These are phyloP conservation scores for Myriosclerotinia curreyana DNA, from an alignment of 2,329 filamentous ascomycete genomes.

Conservation along the genomic window DNA sequence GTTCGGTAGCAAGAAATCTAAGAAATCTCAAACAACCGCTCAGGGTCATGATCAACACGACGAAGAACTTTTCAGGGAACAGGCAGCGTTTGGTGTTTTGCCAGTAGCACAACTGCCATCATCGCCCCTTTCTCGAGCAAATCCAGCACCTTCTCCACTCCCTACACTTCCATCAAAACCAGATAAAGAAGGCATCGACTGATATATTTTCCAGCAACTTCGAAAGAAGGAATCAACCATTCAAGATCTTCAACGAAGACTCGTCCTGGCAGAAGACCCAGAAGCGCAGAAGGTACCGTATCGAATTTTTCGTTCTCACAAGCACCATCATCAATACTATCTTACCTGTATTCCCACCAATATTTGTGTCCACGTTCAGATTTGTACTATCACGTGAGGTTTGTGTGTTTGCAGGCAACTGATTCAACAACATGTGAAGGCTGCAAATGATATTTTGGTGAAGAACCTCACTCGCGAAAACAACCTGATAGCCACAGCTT, in stretches of 20 bases:
- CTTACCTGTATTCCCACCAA: constrained; percentile 17
- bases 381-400: constrained; percentile 19
- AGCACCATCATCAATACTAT: constrained; percentile 16
- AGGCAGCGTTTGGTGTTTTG: constrained; percentile 15
- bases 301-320: constrained; percentile 26
- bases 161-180: neutral
- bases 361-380: constrained; percentile 12
- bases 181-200: constrained; percentile 25
- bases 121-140: constrained; percentile 4
- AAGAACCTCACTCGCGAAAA: constrained; percentile 73
- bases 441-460: constrained; percentile 36
- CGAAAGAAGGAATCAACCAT: constrained; percentile 34
- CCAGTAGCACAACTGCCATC: constrained; percentile 18
- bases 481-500: constrained; percentile 74
- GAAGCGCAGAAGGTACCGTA: constrained; percentile 38
- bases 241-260: constrained; percentile 34
- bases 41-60: constrained; percentile 1
- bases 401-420: constrained; percentile 22
- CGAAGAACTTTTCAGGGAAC: constrained; percentile 15
- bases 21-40: neutral
- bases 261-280: constrained; percentile 33
- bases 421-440: constrained; percentile 29
- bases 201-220: constrained; percentile 33
- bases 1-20: constrained; percentile 2
- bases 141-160: constrained; percentile 8